Evolutionary conservation across 306 rosid species (phyloP), one percentile per base, ranked within the genome.

Genomic region (Albizia julibrissin): DNA sequence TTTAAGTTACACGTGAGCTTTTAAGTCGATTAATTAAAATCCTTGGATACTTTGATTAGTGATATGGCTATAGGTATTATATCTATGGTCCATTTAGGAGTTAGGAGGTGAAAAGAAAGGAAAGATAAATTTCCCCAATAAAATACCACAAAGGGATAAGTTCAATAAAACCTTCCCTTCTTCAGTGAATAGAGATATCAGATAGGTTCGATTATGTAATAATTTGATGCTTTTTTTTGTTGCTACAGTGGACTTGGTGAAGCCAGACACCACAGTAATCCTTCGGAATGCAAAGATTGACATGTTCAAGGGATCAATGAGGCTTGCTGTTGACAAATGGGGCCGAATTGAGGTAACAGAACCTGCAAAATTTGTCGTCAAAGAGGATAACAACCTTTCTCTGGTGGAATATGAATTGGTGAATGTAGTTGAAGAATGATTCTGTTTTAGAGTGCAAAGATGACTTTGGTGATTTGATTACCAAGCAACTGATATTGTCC

Each of bases 201-300:
- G 42, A 64, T 64, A 16, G 14, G n/a, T 31, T 29, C 39, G 13
- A 62, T 62, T 27, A 29, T 29, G 8, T 15, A 29, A 64, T 67
- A 52, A 79, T 39, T 19, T 69, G 58, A 29, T 29, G 4, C 71
- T 26, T 65, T 10, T 59, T 58, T 79, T 39, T n/a, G n/a, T 37
- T 6, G 66, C 34, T 82, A 76, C 88, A 88, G 91, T 85, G 69
- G 91, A 88, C 21, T 47, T 88, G 80, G 80, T 88, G 91, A 88
- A 83, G 82, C 78, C 87, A 0, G 91, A 42, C 7, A 52, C 70
- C 6, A 88, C 90, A 0, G 85, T 88, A 47, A 85, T 88, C 72
- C 80, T 88, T 72, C 88, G 90, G 7, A 87, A 87, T 27, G 87
- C 90, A 42, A 87, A 85, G 87, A 87, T 87, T 67, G 86, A 84